These are phyloP conservation scores for Citrus reticulata DNA, from an alignment of 345 rosid species.

Conservation along the genomic window DNA sequence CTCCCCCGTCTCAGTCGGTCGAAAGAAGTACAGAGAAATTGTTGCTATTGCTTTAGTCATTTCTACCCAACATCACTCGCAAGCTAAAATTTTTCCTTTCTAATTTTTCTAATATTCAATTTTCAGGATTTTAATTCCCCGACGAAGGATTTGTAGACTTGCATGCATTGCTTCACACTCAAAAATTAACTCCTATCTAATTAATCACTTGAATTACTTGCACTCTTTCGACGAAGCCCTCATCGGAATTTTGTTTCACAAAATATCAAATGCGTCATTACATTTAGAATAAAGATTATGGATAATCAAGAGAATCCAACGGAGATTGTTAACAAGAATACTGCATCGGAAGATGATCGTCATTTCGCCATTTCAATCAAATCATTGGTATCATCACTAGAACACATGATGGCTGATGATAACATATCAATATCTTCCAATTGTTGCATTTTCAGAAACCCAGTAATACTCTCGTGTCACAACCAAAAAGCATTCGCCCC, in stretches of 20 bases:
- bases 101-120: background rate
- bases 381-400: conserved; percentile 5
- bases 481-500: conserved; percentile 20
- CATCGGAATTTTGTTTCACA: too few relatives aligned
- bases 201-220: too few relatives aligned
- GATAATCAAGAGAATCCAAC: too few relatives aligned
- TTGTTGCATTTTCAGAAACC: conserved; percentile 21
- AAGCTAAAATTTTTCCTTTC: background rate
- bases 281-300: too few relatives aligned
- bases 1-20: background rate
- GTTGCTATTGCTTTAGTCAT: background rate
- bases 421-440: conserved; percentile 2
- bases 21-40: background rate
- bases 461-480: conserved; percentile 21
- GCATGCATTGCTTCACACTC: background rate
- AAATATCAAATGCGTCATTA: too few relatives aligned
- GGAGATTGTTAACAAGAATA: too few relatives aligned
- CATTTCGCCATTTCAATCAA: background rate
- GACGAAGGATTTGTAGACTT: too few relatives aligned
- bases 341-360: background rate
- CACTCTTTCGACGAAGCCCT: too few relatives aligned
- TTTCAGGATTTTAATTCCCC: background rate
- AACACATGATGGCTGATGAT: conserved; percentile 8
- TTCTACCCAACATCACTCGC: background rate
- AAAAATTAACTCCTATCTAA: background rate